Evolutionary conservation across 306 rosid species (phyloP).

Genomic region (Begonia loranthoides): DNA sequence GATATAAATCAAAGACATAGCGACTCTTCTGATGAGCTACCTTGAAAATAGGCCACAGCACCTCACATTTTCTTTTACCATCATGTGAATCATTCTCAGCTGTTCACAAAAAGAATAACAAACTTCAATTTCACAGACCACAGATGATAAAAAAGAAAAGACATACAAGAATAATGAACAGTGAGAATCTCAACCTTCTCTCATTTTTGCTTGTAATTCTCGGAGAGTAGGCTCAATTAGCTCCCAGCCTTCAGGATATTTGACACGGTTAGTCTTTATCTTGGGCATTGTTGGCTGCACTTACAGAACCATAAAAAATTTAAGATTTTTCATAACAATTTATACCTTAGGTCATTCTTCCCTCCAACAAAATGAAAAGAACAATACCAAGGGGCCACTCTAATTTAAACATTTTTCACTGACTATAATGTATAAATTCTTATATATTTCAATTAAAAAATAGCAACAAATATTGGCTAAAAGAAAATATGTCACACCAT

Average conservation of each 20-base stretch:
- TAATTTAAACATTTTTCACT: too few relatives aligned
- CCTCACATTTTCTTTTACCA: slow-evolving; percentile 43
- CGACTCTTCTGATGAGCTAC: slow-evolving; percentile 46
- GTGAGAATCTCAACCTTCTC: slow-evolving; percentile 43
- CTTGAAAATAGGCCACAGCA: slow-evolving; percentile 41
- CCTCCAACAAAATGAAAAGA: too few relatives aligned
- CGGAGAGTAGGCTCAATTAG: slow-evolving; percentile 81
- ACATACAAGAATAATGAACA: background rate
- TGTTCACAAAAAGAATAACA: slow-evolving; percentile 5
- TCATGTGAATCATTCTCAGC: slow-evolving; percentile 45
- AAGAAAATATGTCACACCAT: too few relatives aligned
- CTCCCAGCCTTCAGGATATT: slow-evolving; percentile 93
- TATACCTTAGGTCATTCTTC: too few relatives aligned
- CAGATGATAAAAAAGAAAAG: background rate
- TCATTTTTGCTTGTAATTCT: slow-evolving; percentile 92
- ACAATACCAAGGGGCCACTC: too few relatives aligned
- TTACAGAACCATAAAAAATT: too few relatives aligned
- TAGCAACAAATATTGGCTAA: too few relatives aligned
- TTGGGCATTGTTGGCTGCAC: slow-evolving; percentile 63
- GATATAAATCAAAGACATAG: slow-evolving; percentile 34
- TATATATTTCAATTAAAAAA: too few relatives aligned
- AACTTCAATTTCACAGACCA: background rate
- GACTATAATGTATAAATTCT: too few relatives aligned
- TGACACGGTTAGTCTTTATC: slow-evolving; percentile 80
- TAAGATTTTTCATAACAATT: too few relatives aligned